These are phyloP conservation scores for Dillenia suffruticosa DNA, from an alignment of 164 flowering plant genomes.

Conservation along the genomic window DNA sequence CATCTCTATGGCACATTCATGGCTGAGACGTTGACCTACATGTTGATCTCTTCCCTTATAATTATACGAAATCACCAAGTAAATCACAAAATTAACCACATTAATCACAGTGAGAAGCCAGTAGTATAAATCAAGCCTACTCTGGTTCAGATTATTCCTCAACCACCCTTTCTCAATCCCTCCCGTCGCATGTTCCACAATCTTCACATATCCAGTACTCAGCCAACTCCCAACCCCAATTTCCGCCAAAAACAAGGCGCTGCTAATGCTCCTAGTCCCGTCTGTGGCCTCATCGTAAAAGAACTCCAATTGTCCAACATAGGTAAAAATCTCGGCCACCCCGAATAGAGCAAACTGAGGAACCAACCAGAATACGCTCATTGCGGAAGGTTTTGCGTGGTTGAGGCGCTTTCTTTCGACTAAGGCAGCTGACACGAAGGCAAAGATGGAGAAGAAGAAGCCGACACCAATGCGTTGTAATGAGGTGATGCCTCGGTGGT, in stretches of 20 bases:
- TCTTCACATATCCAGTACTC: too few species aligned
- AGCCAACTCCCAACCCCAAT: too few species aligned
- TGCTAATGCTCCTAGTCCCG: conserved; percentile 14
- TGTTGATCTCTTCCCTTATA: too few species aligned
- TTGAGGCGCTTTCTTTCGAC: conserved; percentile 15
- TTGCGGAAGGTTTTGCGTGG: conserved; percentile 6
- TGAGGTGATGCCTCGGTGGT: conserved; percentile 17
- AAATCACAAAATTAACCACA: too few species aligned
- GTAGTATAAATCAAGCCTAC: too few species aligned
- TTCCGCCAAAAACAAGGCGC: conserved; percentile 7
- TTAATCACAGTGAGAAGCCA: too few species aligned
- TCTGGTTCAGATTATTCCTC: too few species aligned
- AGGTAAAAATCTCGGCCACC: conserved; percentile 34
- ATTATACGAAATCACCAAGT: too few species aligned
- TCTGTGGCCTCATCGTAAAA: conserved; percentile 47
- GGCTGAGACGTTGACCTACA: too few species aligned
- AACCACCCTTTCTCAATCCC: too few species aligned
- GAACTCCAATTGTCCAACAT: conserved; percentile 42
- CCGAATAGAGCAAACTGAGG: conserved; percentile 35
- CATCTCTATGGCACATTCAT: too few species aligned
- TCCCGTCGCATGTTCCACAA: too few species aligned
- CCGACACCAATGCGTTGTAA: conserved; percentile 25
- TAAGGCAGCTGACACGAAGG: conserved; percentile 11
- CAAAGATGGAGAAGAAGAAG: conserved; percentile 10
- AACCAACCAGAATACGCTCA: conserved; percentile 30